phyloP scores from a whole-genome alignment of 306 rosid genomes.

The Leucaena leucocephala region DNA sequence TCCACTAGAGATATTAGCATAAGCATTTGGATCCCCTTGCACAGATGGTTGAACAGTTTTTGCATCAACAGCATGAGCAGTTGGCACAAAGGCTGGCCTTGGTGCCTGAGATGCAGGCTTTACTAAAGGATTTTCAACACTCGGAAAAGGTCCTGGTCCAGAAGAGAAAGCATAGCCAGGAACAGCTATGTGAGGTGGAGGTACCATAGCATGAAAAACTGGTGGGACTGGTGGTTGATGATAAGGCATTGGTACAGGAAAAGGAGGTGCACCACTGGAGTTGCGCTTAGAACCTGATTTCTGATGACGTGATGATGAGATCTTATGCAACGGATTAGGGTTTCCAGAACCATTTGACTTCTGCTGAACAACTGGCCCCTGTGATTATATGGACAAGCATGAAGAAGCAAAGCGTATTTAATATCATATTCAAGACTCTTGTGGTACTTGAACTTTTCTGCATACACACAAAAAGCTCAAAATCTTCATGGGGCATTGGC shows the following conservation, averaged over 20 bases:
- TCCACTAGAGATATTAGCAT: conserved; percentile 58
- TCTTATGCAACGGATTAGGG: conserved; percentile 50
- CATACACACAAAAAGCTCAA: neutral
- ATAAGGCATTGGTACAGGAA: conserved; percentile 61
- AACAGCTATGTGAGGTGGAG: conserved; percentile 65
- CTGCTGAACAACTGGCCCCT: conserved; percentile 54
- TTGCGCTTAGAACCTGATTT: conserved; percentile 67
- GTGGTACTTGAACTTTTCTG: neutral
- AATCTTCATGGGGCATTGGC: neutral
- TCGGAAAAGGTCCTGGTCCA: conserved; percentile 62
- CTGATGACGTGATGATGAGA: conserved; percentile 65
- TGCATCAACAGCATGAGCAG: conserved; percentile 50
- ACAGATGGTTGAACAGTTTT: conserved; percentile 57
- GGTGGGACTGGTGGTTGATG: conserved; percentile 62
- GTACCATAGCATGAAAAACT: conserved; percentile 62
- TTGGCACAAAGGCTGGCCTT: conserved; percentile 60
- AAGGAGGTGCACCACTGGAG: conserved; percentile 55
- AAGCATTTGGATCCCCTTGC: conserved; percentile 65
- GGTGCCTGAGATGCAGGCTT: conserved; percentile 67
- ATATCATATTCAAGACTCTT: conserved; percentile 5
- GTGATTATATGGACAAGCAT: conserved; percentile 31
- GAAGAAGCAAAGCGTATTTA: conserved; percentile 19
- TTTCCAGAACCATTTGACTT: conserved; percentile 70
- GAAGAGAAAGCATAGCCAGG: conserved; percentile 73
- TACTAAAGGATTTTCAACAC: conserved; percentile 57